phyloP scores from a whole-genome alignment of 202 grass and related monocot genomes.

The Bolboschoenoplectus hybrid region DNA sequence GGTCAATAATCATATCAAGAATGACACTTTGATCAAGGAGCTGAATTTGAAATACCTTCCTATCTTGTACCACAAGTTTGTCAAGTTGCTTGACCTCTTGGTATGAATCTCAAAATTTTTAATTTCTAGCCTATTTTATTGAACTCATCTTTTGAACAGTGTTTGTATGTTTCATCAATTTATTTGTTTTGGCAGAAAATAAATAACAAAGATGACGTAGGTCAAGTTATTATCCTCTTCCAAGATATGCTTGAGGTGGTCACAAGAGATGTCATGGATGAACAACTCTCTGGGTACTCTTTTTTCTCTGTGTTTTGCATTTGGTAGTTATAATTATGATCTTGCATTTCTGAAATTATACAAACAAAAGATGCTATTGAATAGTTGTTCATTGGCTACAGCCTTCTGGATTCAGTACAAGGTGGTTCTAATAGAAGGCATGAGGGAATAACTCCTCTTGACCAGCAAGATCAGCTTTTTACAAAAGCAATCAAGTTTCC shows the following conservation, averaged over 20 bases:
- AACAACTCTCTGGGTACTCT: constrained; percentile 58
- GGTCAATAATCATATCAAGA: constrained; percentile 56
- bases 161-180: constrained; percentile 32
- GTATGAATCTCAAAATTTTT: constrained; percentile 50
- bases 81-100: constrained; percentile 83
- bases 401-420: constrained; percentile 75
- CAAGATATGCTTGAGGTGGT: constrained; percentile 99
- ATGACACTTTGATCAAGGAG: constrained; percentile 45
- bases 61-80: constrained; percentile 70
- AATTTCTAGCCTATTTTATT: constrained; percentile 36
- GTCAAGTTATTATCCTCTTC: constrained; percentile 88
- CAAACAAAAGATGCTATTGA: constrained; percentile 12
- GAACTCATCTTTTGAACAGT: constrained; percentile 8
- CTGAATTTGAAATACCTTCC: constrained; percentile 82
- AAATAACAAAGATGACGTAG: constrained; percentile 75
- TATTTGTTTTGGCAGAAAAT: constrained; percentile 62
- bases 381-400: constrained; percentile 39
- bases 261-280: constrained; percentile 95
- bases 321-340: constrained; percentile 2
- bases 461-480: constrained; percentile 89
- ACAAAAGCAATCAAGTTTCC: constrained; percentile 88
- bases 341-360: not conserved
- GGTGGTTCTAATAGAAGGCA: constrained; percentile 56
- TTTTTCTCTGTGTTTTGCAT: not conserved
- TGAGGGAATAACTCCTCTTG: constrained; percentile 76